Percentiles rank a stretch among this genome's conserved stretches.
phyloP scores from a whole-genome alignment of 2,329 filamentous ascomycete species.

The Exophiala phaeomuriformis region DNA sequence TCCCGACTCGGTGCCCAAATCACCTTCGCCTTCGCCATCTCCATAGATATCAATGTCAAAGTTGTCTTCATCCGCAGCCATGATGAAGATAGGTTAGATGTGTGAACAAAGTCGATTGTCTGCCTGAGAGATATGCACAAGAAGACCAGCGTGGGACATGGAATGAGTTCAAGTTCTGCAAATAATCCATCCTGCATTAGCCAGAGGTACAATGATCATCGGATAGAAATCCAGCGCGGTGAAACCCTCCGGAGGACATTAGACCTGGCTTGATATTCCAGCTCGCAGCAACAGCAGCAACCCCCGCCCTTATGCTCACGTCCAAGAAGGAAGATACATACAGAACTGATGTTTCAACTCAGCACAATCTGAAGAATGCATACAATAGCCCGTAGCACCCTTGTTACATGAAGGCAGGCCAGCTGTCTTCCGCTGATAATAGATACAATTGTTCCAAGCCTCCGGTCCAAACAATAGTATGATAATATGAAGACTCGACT shows the following conservation, averaged over 20 bases:
- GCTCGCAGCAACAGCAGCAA: neutral
- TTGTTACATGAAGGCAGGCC: conserved; percentile 19
- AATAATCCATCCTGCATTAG: conserved; percentile 16
- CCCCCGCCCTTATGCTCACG: neutral
- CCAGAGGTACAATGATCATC: conserved; percentile 10
- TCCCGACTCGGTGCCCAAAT: conserved; percentile 29
- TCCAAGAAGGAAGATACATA: conserved; percentile 17
- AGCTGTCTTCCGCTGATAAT: conserved; percentile 17
- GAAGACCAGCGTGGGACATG: conserved; percentile 12
- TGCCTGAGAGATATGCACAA: conserved; percentile 21
- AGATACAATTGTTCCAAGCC: conserved; percentile 13
- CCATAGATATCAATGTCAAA: conserved; percentile 67
- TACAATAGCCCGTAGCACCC: conserved; percentile 6
- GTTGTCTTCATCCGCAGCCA: conserved; percentile 57
- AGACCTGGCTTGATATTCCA: too few species aligned
- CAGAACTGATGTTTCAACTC: conserved; percentile 7
- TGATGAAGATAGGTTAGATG: conserved; percentile 23
- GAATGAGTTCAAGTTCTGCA: conserved; percentile 17
- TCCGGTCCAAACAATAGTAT: conserved; percentile 4
- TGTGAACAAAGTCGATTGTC: conserved; percentile 17
- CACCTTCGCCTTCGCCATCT: conserved; percentile 43
- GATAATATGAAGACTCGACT: neutral
- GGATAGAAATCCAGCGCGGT: conserved; percentile 1
- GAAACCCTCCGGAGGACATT: neutral
- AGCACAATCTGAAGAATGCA: conserved; percentile 2